These are phyloP conservation scores for Apiotrichum akiyoshidainum DNA, from an alignment of 1,284 basidiomycete genomes.

Conservation along the genomic window DNA sequence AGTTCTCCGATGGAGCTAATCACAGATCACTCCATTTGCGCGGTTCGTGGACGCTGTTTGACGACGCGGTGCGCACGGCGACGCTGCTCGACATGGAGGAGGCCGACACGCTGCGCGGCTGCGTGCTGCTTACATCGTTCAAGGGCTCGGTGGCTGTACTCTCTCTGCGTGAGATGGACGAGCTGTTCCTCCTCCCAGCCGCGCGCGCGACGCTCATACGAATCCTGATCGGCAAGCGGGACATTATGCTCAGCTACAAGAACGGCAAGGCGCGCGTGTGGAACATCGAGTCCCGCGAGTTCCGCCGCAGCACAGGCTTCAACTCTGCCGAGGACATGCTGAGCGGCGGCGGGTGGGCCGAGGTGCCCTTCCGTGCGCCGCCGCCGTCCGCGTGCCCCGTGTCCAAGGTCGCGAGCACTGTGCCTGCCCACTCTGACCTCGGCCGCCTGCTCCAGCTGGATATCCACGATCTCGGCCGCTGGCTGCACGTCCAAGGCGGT, in stretches of 20 bases:
- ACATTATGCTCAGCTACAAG: conserved; percentile 72
- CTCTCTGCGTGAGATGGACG: conserved; percentile 68
- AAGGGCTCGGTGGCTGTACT: conserved; percentile 82
- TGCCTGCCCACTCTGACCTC: conserved; percentile 12
- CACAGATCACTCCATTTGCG: conserved; percentile 28
- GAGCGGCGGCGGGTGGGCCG: conserved; percentile 65
- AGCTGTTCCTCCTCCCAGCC: conserved; percentile 75
- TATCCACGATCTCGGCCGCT: conserved; percentile 23
- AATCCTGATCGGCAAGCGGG: conserved; percentile 66
- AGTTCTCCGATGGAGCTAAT: not conserved
- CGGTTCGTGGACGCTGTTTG: conserved; percentile 44
- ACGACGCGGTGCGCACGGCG: conserved; percentile 51
- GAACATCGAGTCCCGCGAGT: conserved; percentile 80
- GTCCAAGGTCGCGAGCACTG: conserved; percentile 14
- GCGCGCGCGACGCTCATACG: conserved; percentile 63
- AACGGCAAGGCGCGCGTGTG: conserved; percentile 78
- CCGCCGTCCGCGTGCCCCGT: conserved; percentile 7
- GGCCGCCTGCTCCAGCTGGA: conserved; percentile 31
- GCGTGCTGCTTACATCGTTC: conserved; percentile 66
- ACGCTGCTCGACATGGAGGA: conserved; percentile 27
- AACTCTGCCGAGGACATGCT: conserved; percentile 76
- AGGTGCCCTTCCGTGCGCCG: conserved; percentile 55
- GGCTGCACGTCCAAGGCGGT: conserved; percentile 21
- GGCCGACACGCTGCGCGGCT: conserved; percentile 63
- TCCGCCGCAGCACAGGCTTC: conserved; percentile 73